Percentiles rank a stretch among this genome's conserved stretches.
These are phyloP conservation scores for Cylindrotheca closterium DNA, from an alignment of 108 stramenopile genomes.

Conservation along the genomic window DNA sequence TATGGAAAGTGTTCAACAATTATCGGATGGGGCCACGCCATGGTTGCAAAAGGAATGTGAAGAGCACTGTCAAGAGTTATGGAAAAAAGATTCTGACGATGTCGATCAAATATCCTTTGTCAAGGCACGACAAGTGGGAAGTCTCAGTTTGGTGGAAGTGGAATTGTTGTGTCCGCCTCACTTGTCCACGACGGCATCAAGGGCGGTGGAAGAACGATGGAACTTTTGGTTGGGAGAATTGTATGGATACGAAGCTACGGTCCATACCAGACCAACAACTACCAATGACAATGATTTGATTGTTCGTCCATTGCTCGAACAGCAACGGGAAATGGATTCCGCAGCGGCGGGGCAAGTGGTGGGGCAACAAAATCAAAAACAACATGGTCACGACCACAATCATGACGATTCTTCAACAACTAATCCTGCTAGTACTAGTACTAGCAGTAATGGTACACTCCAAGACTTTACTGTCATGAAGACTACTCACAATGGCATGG, in stretches of 20 bases:
- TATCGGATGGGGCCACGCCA: constrained; percentile 80
- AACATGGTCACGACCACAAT: not conserved
- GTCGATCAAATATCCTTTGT: constrained; percentile 49
- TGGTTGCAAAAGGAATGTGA: constrained; percentile 41
- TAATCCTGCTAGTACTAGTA: not conserved
- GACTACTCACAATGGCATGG: not conserved
- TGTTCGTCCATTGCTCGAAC: not conserved
- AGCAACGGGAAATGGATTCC: not conserved
- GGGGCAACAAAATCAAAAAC: not conserved
- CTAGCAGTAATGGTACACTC: not conserved
- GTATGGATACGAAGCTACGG: not conserved
- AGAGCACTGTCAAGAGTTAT: constrained; percentile 20
- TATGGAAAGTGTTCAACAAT: constrained; percentile 79
- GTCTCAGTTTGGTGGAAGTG: constrained; percentile 62
- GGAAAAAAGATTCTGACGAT: constrained; percentile 42
- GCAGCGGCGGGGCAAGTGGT: not conserved
- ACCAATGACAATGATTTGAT: not conserved
- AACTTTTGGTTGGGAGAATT: not conserved
- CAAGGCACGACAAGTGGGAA: constrained; percentile 80
- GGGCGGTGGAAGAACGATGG: constrained; percentile 64
- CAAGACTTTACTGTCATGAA: not conserved
- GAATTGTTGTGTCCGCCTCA: constrained; percentile 40
- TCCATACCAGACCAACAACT: not conserved
- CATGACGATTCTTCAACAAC: not conserved
- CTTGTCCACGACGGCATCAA: constrained; percentile 59